A percentile compares a stretch with the other conserved stretches of the same genome.
These are phyloP conservation scores for Cordyceps militaris DNA, from an alignment of 2,329 filamentous ascomycete species.

Conservation along the genomic window DNA sequence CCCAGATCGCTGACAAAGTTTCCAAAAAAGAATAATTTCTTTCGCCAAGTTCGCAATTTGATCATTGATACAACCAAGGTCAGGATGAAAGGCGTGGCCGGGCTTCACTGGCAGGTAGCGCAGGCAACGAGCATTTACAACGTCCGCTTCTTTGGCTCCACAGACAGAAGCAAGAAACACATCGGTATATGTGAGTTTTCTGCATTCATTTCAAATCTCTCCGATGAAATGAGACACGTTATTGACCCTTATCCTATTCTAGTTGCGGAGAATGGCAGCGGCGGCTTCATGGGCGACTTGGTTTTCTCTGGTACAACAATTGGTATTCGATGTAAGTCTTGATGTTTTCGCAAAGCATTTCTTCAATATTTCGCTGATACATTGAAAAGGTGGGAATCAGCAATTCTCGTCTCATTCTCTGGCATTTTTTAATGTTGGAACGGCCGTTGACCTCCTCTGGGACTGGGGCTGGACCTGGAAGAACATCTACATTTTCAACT, in stretches of 20 bases:
- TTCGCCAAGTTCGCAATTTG: conserved; percentile 57
- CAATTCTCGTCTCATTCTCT: conserved; percentile 12
- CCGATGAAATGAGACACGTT: background rate
- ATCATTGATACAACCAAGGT: conserved; percentile 32
- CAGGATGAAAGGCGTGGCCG: conserved; percentile 36
- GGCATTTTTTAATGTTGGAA: conserved; percentile 2
- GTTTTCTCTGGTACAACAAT: conserved; percentile 50
- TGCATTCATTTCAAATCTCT: background rate
- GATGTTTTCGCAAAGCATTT: background rate
- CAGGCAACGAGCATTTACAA: conserved; percentile 47
- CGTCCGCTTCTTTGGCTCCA: conserved; percentile 39
- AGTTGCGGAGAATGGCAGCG: conserved; percentile 27
- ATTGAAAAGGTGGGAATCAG: conserved; percentile 3
- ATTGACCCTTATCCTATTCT: background rate
- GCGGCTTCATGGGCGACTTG: conserved; percentile 48
- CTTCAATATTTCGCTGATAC: background rate
- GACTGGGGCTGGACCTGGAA: conserved; percentile 17
- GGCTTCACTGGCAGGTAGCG: conserved; percentile 56
- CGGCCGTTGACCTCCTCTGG: conserved; percentile 13
- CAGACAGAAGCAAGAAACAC: conserved; percentile 15
- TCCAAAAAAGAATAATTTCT: conserved; percentile 49
- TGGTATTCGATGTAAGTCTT: conserved; percentile 27
- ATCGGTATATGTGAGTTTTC: conserved; percentile 15
- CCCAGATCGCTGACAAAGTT: background rate
- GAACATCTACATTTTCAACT: conserved; percentile 8